A percentile compares a stretch with the other conserved stretches of the same genome.
Conservation (phyloP, 805 yeast genomes). For the Starmera pachycereana region DNA sequence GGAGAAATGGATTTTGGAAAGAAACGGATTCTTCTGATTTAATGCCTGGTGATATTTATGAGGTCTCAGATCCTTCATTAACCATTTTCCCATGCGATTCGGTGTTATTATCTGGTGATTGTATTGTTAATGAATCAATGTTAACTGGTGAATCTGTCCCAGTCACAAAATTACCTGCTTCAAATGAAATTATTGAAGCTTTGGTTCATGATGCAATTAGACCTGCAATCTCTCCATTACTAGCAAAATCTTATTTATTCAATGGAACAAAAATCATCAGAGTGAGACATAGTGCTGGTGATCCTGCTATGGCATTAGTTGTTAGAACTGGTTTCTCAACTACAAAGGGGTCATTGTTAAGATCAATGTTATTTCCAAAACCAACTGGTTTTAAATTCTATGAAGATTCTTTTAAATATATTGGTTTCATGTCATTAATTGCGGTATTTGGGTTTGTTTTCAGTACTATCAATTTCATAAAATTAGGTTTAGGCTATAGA, state of each 20-base stretch:
- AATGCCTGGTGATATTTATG: constrained; percentile 95
- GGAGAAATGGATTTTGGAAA: constrained; percentile 91
- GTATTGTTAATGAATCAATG: constrained; percentile 97
- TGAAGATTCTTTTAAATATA: constrained; percentile 88
- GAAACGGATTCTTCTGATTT: constrained; percentile 64
- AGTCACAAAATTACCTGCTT: constrained; percentile 69
- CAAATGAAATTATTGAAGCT: constrained; percentile 46
- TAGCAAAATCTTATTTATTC: constrained; percentile 70
- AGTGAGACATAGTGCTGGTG: constrained; percentile 51
- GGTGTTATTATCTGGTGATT: constrained; percentile 77
- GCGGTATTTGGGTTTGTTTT: constrained; percentile 78
- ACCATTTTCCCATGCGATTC: constrained; percentile 81
- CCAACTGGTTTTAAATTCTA: constrained; percentile 92
- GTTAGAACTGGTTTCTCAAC: constrained; percentile 90
- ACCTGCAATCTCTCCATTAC: constrained; percentile 47
- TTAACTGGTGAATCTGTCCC: constrained; percentile 98
- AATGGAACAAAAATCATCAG: constrained; percentile 86
- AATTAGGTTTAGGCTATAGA: constrained; percentile 57
- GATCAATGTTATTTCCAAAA: constrained; percentile 95
- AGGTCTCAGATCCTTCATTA: constrained; percentile 79
- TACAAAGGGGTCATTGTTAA: constrained; percentile 84
- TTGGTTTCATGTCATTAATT: constrained; percentile 85
- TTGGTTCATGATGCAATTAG: constrained; percentile 46
- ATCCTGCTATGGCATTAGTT: constrained; percentile 72
- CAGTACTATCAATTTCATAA: constrained; percentile 74